Conservation (phyloP, 1,139 yeast species). For the Geotrichum carabidarum region DNA sequence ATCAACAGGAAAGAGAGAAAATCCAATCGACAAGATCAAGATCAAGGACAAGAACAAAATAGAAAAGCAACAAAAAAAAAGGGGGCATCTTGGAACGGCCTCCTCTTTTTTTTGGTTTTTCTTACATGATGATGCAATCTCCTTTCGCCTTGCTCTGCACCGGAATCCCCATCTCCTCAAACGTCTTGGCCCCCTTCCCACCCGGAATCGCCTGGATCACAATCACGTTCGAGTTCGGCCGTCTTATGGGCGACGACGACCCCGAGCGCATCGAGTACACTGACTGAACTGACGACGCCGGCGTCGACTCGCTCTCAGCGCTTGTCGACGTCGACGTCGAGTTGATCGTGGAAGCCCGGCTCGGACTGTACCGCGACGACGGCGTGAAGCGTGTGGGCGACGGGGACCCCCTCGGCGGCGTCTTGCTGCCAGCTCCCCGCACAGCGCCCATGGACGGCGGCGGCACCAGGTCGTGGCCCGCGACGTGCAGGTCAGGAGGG, state of each 20-base stretch:
- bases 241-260: conserved; percentile 3
- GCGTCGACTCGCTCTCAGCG: conserved; percentile 4
- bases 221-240: conserved; percentile 4
- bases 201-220: conserved; percentile 12
- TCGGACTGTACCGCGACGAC: conserved; percentile 3
- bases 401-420: conserved; percentile 1
- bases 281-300: conserved; percentile 4
- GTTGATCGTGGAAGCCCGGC: neutral
- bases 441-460: neutral
- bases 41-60: neutral
- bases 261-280: conserved; percentile 10
- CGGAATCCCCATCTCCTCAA: conserved; percentile 36
- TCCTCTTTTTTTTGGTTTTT: neutral
- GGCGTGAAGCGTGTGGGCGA: neutral
- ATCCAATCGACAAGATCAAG: neutral
- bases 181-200: conserved; percentile 73
- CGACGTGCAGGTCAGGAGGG: neutral
- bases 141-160: conserved; percentile 26
- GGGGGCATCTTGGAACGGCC: neutral
- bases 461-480: conserved; percentile 1
- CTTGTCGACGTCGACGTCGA: conserved; percentile 9
- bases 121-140: conserved; percentile 33
- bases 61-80: neutral
- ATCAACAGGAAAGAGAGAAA: neutral
- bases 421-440: neutral